These are phyloP conservation scores for Vanrija humicola DNA, from an alignment of 1,284 basidiomycete species.

Conservation along the genomic window DNA sequence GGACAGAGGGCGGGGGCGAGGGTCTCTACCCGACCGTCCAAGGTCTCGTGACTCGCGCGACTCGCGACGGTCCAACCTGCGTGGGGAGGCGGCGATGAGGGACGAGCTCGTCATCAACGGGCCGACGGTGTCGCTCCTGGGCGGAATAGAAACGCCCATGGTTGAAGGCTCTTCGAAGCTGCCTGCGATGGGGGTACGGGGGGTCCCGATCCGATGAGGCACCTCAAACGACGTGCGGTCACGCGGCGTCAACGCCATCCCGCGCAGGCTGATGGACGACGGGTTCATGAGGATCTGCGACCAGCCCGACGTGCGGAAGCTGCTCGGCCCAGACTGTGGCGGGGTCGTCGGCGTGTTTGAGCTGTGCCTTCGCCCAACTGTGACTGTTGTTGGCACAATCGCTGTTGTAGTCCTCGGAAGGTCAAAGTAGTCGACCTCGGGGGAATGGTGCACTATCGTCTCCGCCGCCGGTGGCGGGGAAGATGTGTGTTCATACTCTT, in stretches of 20 bases:
- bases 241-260: slow-evolving; percentile 33
- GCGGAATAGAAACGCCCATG: slow-evolving; percentile 2
- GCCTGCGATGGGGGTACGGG: slow-evolving; percentile 5
- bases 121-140: background rate
- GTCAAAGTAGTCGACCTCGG: slow-evolving; percentile 44
- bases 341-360: background rate
- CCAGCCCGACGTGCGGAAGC: slow-evolving; percentile 39
- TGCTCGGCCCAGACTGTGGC: slow-evolving; percentile 8
- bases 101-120: background rate
- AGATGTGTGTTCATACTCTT: slow-evolving; percentile 42
- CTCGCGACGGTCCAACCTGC: slow-evolving; percentile 5
- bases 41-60: background rate
- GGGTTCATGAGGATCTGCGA: slow-evolving; percentile 39
- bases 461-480: slow-evolving; percentile 23
- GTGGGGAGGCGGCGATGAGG: background rate
- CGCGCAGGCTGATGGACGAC: slow-evolving; percentile 30
- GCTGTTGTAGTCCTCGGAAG: slow-evolving; percentile 17
- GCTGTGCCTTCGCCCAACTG: slow-evolving; percentile 1
- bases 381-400: background rate
- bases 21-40: background rate
- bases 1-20: background rate
- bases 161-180: slow-evolving; percentile 9
- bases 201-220: background rate
- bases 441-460: slow-evolving; percentile 24
- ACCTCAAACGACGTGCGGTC: slow-evolving; percentile 35